phyloP scores from a whole-genome alignment of 73 alveolate genomes.

The Paramecium caudatum region DNA sequence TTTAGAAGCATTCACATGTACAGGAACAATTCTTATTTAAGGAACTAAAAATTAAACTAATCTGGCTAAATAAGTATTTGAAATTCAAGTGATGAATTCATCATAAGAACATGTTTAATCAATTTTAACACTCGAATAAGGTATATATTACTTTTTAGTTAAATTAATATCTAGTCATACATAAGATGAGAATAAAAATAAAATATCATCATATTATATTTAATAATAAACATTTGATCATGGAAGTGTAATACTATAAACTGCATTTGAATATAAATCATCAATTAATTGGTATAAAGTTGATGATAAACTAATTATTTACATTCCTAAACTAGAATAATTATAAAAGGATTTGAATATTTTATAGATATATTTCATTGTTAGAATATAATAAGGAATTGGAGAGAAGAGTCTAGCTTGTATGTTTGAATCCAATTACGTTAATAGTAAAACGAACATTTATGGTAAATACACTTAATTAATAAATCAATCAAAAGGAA shows the following conservation, averaged over 20 bases:
- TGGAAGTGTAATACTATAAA: neutral
- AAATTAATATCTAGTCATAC: neutral
- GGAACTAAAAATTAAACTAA: slow-evolving; percentile 15
- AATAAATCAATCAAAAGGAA: neutral
- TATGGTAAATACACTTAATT: slow-evolving; percentile 14
- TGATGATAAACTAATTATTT: neutral
- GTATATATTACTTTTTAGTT: slow-evolving; percentile 30
- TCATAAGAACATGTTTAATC: slow-evolving; percentile 10
- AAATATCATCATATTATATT: neutral
- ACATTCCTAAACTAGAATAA: neutral
- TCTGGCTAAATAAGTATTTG: neutral
- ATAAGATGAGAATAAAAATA: slow-evolving; percentile 1
- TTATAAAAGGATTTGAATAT: neutral
- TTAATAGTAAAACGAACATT: neutral
- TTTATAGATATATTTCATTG: neutral
- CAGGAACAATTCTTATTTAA: slow-evolving; percentile 9
- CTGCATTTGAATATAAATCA: neutral
- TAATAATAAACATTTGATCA: slow-evolving; percentile 10
- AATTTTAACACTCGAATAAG: neutral
- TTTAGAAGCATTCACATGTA: slow-evolving; percentile 31
- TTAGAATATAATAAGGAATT: slow-evolving; percentile 3
- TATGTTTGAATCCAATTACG: slow-evolving; percentile 45
- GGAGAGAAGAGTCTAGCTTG: slow-evolving; percentile 30
- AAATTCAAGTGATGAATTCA: slow-evolving; percentile 6
- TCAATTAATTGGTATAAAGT: slow-evolving; percentile 11